phyloP scores from a whole-genome alignment of 169 alveolate species.

The Fabrea salina region DNA sequence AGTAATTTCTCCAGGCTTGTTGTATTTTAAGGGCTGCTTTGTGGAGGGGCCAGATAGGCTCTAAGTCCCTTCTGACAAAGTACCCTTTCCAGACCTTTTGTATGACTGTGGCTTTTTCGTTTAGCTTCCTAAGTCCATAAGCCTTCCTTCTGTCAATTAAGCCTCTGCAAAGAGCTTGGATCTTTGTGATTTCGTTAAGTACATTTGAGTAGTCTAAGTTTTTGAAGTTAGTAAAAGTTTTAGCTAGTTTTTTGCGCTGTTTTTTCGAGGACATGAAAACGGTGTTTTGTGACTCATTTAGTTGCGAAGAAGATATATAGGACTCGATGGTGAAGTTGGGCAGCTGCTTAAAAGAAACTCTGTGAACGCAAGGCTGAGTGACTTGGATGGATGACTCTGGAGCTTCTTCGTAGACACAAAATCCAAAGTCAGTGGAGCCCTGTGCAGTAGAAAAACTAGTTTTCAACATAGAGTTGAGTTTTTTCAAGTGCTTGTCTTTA shows the following conservation, averaged over 20 bases:
- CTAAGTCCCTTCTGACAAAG: not conserved
- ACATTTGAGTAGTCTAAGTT: not conserved
- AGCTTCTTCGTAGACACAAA: no score
- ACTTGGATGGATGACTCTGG: no score
- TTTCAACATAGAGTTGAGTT: not conserved
- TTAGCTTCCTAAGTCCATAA: not conserved
- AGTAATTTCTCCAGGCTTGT: not conserved
- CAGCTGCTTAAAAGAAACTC: not conserved
- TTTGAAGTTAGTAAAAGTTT: not conserved
- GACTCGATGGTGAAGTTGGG: not conserved
- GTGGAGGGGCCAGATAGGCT: not conserved
- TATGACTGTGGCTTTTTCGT: constrained; percentile 8
- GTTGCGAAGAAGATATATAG: not conserved
- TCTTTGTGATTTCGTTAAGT: not conserved
- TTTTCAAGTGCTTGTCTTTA: not conserved
- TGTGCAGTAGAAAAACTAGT: no score
- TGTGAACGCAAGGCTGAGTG: no score
- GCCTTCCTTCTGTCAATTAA: not conserved
- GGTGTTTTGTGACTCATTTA: not conserved
- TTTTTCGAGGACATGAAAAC: not conserved
- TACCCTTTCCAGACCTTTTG: constrained; percentile 23
- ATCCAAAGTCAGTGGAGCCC: not conserved
- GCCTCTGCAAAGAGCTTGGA: not conserved
- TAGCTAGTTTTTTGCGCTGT: not conserved
- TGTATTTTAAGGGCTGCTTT: not conserved